These are phyloP conservation scores for Amanita exitialis DNA, from an alignment of 768 basidiomycete genomes.

Conservation along the genomic window DNA sequence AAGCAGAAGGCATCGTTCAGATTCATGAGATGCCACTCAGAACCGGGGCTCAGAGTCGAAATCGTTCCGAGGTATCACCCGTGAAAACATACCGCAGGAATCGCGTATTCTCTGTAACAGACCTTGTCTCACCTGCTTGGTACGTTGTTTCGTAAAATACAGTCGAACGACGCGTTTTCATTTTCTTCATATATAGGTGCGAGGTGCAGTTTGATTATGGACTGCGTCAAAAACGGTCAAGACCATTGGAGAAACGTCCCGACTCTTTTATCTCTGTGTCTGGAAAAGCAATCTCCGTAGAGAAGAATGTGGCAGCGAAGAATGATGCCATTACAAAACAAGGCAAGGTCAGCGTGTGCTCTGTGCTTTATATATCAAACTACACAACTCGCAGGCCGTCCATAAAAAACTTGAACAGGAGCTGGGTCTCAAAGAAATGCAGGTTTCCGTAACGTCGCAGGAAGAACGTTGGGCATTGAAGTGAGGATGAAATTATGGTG, in stretches of 20 bases:
- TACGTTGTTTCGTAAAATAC: slow-evolving; percentile 18
- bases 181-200: slow-evolving; percentile 40
- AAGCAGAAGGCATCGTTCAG: slow-evolving; percentile 16
- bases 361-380: background rate
- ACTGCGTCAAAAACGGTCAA: slow-evolving; percentile 45
- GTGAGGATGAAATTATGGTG: slow-evolving; percentile 29
- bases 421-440: slow-evolving; percentile 45
- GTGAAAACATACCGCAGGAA: slow-evolving; percentile 32
- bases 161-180: background rate
- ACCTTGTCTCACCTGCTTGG: slow-evolving; percentile 55
- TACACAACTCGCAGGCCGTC: slow-evolving; percentile 35
- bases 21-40: background rate
- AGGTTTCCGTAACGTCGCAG: slow-evolving; percentile 35
- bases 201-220: slow-evolving; percentile 76
- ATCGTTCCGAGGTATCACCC: slow-evolving; percentile 20
- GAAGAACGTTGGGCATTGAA: slow-evolving; percentile 75
- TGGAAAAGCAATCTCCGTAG: slow-evolving; percentile 53
- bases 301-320: slow-evolving; percentile 34
- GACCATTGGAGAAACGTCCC: slow-evolving; percentile 41
- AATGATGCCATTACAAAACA: slow-evolving; percentile 46
- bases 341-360: slow-evolving; percentile 37
- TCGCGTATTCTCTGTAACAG: slow-evolving; percentile 48
- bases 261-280: slow-evolving; percentile 40
- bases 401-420: slow-evolving; percentile 75
- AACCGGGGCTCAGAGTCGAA: background rate